Evolutionary conservation across 2,329 filamentous ascomycete genomes (phyloP), one percentile per base, ranked within the genome.

Genomic region (Tolypocladium album): DNA sequence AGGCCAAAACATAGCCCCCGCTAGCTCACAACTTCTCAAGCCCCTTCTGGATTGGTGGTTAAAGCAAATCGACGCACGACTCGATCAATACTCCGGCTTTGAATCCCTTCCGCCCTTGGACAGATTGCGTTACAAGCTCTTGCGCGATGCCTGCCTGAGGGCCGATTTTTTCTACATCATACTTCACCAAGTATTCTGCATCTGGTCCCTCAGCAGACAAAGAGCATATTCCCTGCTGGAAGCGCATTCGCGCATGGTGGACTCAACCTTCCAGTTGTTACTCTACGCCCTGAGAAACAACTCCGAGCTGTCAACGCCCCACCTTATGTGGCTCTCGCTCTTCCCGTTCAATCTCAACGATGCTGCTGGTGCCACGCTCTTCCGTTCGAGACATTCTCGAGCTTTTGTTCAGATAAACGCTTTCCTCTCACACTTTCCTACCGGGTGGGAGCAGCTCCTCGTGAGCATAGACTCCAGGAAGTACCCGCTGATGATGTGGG

Each of bases 141-240:
- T 92, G 15, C 67, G 64, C 34, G 74, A 82, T 31, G 88, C 88
- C 1, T 87, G 84, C 63, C 52, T 63, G 1, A 65, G 68, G 0
- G 70, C 78, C 5, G 89, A 92, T 68, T 63, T 75, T 55, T 83
- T 88, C 67, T 92, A 87, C 67, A 65, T 91, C 57, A 76, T 80
- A 7, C 68, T 89, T 15, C 87, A 89, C 67, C 87, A 89, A 67
- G 61, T 88, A 2, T 86, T 84, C 69, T 88, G 85, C 67, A 67
- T 81, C 24, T 83, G 81, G 79, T 79, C 78, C 4, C 60, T 72
- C 3, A 68, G 75, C 22, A 65, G 57, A 15, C 62, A 77, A 3
- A 67, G 78, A 15, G 70, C 72, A 1, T 68, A 75, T 55, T 64
- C 38, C 6, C n/a, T 64, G 7, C 64, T 73, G 17, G 39, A 56